These are phyloP conservation scores for Annona cherimola DNA, from an alignment of 164 flowering plant genomes.

Conservation along the genomic window DNA sequence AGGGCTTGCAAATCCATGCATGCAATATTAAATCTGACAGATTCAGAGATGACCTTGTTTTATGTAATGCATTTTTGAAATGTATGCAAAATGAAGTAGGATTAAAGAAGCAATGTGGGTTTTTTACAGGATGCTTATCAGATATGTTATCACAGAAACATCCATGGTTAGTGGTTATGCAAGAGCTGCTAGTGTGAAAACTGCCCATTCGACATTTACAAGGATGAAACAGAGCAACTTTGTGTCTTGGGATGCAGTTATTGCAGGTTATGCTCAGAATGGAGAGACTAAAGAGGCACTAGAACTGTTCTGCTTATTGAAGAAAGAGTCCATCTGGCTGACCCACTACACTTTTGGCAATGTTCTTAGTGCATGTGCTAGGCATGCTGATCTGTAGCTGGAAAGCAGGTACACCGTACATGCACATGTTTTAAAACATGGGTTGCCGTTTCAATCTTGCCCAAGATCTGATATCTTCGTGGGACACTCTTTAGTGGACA, in stretches of 20 bases:
- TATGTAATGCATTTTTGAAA: constrained; percentile 27
- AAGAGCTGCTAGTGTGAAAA: constrained; percentile 16
- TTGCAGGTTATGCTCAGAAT: constrained; percentile 25
- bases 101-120: constrained; percentile 21
- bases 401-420: constrained; percentile 26
- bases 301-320: constrained; percentile 17
- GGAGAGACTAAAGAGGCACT: constrained; percentile 22
- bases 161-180: constrained; percentile 29
- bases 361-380: constrained; percentile 20
- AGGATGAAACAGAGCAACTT: constrained; percentile 21
- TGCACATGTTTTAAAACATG: constrained; percentile 23
- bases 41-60: constrained; percentile 19
- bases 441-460: constrained; percentile 21
- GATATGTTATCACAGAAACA: constrained; percentile 23
- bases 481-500: constrained; percentile 26
- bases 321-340: constrained; percentile 19
- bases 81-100: constrained; percentile 24
- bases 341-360: constrained; percentile 28
- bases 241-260: constrained; percentile 28
- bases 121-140: constrained; percentile 22
- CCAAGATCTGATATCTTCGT: constrained; percentile 26
- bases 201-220: constrained; percentile 17
- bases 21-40: constrained; percentile 14
- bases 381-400: constrained; percentile 17
- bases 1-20: constrained; percentile 24